Evolutionary conservation across 306 rosid species (phyloP).

Genomic region (Quercus robur): DNA sequence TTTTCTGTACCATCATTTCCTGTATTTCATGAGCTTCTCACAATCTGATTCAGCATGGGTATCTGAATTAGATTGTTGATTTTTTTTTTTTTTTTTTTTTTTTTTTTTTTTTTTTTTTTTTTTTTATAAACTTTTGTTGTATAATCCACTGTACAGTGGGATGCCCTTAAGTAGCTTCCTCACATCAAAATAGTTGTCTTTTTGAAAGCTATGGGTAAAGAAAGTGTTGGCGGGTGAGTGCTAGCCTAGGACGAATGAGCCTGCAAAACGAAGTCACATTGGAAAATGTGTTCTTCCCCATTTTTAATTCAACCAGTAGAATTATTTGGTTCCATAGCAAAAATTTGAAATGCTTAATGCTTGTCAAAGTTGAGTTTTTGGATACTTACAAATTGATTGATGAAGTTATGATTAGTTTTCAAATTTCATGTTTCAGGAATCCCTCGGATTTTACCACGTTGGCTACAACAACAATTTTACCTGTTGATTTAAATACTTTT

Average conservation of each 20-base stretch:
- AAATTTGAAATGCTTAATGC: neutral
- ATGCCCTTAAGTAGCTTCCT: neutral
- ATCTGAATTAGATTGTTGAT: no score
- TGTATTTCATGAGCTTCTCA: no score
- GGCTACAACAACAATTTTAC: constrained; percentile 79
- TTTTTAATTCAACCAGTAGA: neutral
- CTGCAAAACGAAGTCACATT: neutral
- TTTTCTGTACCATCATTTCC: no score
- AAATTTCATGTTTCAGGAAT: constrained; percentile 45
- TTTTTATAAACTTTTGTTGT: no score
- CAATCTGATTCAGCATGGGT: no score
- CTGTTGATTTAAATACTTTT: constrained; percentile 77
- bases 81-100: no score
- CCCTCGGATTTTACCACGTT: constrained; percentile 63
- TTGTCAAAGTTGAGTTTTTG: neutral
- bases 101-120: no score
- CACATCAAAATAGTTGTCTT: neutral
- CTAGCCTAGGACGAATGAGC: neutral
- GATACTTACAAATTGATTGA: neutral
- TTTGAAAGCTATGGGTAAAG: neutral
- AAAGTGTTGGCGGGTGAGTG: neutral
- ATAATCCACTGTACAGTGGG: neutral
- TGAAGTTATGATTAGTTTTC: neutral
- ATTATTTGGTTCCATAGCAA: neutral
- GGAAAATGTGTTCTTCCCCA: neutral